A percentile compares a stretch with the other conserved stretches of the same genome.
phyloP scores from a whole-genome alignment of 805 yeast species.

The Barnettozyma sp. region DNA sequence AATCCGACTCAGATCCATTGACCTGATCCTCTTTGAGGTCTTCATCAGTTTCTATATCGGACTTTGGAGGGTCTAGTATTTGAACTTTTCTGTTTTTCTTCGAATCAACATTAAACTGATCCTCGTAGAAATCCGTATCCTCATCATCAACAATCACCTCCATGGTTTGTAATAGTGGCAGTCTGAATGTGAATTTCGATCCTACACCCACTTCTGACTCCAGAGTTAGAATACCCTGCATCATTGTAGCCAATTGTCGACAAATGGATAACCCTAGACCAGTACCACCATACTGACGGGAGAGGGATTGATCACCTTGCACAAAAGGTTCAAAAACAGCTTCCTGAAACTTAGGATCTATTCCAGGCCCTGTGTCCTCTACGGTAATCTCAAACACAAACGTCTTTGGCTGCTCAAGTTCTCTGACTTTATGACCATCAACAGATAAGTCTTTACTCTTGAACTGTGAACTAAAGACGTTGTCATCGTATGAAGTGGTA shows the following conservation, averaged over 20 bases:
- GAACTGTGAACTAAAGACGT: constrained; percentile 37
- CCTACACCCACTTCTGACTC: constrained; percentile 77
- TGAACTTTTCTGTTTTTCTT: constrained; percentile 42
- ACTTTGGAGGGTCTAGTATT: constrained; percentile 27
- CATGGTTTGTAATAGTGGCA: constrained; percentile 59
- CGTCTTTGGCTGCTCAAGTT: constrained; percentile 24
- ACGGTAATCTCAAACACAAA: constrained; percentile 60
- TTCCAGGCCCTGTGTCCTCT: constrained; percentile 91
- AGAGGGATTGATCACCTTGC: constrained; percentile 92
- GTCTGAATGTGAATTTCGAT: constrained; percentile 72
- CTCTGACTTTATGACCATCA: constrained; percentile 18
- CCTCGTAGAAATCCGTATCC: constrained; percentile 45
- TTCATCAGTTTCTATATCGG: constrained; percentile 2
- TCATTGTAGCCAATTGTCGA: constrained; percentile 81
- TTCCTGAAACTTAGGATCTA: constrained; percentile 71
- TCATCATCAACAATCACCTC: constrained; percentile 26
- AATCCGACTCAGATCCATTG: too few relatives aligned
- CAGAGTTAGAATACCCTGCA: constrained; percentile 79
- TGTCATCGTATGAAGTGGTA: constrained; percentile 36
- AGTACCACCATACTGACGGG: constrained; percentile 91
- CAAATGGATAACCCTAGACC: constrained; percentile 90
- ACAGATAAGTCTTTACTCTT: constrained; percentile 23
- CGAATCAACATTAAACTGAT: constrained; percentile 55
- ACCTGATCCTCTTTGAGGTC: background rate
- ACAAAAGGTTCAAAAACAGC: constrained; percentile 93